Evolutionary conservation across 75 land plant genomes (phyloP).

Genomic region (Pinus albicaulis): DNA sequence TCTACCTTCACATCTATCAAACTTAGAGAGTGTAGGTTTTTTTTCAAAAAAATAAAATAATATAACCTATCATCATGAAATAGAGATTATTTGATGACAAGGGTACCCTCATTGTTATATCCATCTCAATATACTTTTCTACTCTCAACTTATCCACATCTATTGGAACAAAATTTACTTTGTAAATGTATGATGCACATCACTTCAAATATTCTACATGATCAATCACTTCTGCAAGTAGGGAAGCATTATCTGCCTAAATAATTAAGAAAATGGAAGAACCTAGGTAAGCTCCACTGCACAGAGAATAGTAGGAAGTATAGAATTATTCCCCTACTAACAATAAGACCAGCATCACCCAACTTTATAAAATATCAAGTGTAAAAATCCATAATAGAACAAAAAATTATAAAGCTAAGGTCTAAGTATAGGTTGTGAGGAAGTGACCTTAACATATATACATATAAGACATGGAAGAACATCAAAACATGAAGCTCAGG

Average conservation of each 20-base stretch:
- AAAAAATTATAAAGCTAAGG: no score
- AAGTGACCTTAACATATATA: no score
- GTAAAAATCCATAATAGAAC: background rate
- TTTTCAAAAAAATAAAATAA: conserved; percentile 50
- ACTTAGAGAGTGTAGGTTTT: conserved; percentile 35
- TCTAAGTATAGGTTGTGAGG: no score
- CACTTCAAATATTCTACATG: conserved; percentile 63
- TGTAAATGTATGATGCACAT: conserved; percentile 44
- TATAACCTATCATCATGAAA: conserved; percentile 67
- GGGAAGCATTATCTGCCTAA: conserved; percentile 83
- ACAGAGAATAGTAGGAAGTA: background rate
- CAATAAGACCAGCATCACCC: background rate
- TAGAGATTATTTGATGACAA: conserved; percentile 42
- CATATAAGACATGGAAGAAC: background rate
- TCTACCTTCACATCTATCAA: conserved; percentile 53
- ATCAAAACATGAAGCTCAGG: background rate
- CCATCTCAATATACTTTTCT: conserved; percentile 21
- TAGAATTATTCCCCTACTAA: background rate
- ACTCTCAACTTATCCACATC: conserved; percentile 69
- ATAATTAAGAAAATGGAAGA: background rate
- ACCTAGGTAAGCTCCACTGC: background rate
- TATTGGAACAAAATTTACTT: conserved; percentile 52
- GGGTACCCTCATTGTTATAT: conserved; percentile 1
- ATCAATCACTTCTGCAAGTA: conserved; percentile 77
- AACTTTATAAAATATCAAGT: background rate